These are phyloP conservation scores for Onygena corvina DNA, from an alignment of 2,329 filamentous ascomycete genomes.

Conservation along the genomic window DNA sequence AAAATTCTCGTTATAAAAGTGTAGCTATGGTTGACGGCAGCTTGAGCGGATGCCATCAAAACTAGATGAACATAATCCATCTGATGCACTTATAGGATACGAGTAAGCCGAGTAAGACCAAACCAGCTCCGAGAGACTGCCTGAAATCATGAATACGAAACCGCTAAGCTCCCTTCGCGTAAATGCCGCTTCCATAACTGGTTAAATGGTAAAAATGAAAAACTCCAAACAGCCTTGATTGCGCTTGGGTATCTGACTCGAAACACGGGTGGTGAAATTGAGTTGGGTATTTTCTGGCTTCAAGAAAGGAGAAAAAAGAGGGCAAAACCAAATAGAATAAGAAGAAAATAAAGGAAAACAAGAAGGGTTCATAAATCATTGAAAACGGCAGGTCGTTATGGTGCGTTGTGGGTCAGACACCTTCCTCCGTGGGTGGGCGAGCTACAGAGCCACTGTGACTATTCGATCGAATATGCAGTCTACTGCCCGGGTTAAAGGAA, in stretches of 20 bases:
- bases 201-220: no score
- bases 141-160: not conserved
- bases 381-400: no score
- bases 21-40: no score
- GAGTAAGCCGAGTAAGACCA: not conserved
- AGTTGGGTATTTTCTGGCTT: not conserved
- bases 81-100: not conserved
- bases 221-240: conserved; percentile 2
- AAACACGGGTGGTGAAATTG: not conserved
- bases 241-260: conserved; percentile 3
- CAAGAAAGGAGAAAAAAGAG: not conserved
- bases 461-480: conserved; percentile 30
- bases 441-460: conserved; percentile 16
- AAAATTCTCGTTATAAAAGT: not conserved
- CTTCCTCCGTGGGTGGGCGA: not conserved
- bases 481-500: conserved; percentile 22
- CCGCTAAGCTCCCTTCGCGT: not conserved
- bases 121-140: not conserved
- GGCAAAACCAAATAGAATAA: not conserved
- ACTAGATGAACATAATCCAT: not conserved
- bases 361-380: not conserved
- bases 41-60: not conserved
- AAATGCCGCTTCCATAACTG: not conserved
- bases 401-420: no score
- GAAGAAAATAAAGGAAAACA: no score